A percentile compares a stretch with the other conserved stretches of the same genome.
These are phyloP conservation scores for Tremella yokohamensis DNA, from an alignment of 768 basidiomycete genomes.

Conservation along the genomic window DNA sequence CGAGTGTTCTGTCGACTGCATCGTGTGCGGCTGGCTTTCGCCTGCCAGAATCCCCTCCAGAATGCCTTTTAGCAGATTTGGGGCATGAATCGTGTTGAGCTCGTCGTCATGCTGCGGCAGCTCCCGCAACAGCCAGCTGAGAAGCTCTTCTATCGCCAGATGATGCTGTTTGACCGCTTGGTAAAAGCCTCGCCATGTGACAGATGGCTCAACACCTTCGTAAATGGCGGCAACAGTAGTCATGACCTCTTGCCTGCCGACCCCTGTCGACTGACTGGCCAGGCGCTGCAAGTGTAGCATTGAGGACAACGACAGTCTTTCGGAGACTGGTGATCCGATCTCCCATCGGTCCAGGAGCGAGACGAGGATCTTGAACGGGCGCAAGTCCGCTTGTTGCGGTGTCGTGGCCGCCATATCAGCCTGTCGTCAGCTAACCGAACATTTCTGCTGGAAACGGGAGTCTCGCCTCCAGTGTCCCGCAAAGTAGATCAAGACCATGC, in stretches of 20 bases:
- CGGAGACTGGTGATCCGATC: constrained; percentile 76
- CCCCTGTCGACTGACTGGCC: constrained; percentile 31
- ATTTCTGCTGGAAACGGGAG: not conserved
- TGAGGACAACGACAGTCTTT: constrained; percentile 71
- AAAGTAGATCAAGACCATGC: constrained; percentile 70
- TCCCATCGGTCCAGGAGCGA: constrained; percentile 97
- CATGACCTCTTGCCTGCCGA: constrained; percentile 56
- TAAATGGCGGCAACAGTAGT: constrained; percentile 85
- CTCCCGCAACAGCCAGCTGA: constrained; percentile 67
- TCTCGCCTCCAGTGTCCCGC: constrained; percentile 62
- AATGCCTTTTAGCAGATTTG: constrained; percentile 69
- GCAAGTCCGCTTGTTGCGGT: constrained; percentile 58
- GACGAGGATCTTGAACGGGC: constrained; percentile 94
- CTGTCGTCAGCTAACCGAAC: not conserved
- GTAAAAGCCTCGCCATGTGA: constrained; percentile 78
- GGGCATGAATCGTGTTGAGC: constrained; percentile 71
- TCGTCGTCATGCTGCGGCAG: constrained; percentile 85
- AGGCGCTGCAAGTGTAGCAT: constrained; percentile 63
- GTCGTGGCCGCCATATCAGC: constrained; percentile 7
- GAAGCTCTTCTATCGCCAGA: constrained; percentile 56
- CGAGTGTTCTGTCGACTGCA: no score
- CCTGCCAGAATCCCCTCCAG: constrained; percentile 65
- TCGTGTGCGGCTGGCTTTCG: no score
- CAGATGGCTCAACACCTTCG: constrained; percentile 71
- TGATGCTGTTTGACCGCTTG: constrained; percentile 14